A percentile compares a stretch with the other conserved stretches of the same genome.
These are phyloP conservation scores for Oryza brachyantha DNA, from an alignment of 176 grass and related monocot species.

Conservation along the genomic window DNA sequence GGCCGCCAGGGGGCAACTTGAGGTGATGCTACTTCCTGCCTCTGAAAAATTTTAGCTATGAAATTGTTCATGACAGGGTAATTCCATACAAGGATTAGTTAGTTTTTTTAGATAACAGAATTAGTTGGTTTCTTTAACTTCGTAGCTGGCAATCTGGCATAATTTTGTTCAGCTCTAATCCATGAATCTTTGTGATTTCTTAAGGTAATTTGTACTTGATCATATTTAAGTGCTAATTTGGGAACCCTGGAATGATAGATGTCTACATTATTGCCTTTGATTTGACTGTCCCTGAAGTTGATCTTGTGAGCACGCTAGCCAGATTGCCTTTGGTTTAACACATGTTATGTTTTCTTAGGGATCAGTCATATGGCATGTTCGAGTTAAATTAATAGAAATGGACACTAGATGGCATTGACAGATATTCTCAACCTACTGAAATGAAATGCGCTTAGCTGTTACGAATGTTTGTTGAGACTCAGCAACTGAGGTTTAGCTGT, in stretches of 20 bases:
- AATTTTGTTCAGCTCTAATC: not conserved
- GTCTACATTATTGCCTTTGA: not conserved
- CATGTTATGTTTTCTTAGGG: not conserved
- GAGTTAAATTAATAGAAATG: slow-evolving; percentile 15
- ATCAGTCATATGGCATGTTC: not conserved
- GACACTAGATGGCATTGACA: not conserved
- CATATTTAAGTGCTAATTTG: not conserved
- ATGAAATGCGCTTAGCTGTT: not conserved
- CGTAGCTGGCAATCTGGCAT: not conserved
- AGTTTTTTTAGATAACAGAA: too few species aligned
- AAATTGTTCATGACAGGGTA: not conserved
- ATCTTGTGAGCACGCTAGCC: slow-evolving; percentile 25
- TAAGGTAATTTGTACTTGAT: not conserved
- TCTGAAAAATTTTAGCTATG: not conserved
- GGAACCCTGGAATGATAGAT: not conserved
- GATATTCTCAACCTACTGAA: not conserved
- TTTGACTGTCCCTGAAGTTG: slow-evolving; percentile 16
- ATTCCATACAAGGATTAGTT: not conserved
- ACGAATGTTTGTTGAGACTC: not conserved
- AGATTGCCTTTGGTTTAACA: not conserved
- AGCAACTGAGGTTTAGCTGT: not conserved
- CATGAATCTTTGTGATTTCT: not conserved
- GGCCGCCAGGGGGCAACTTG: slow-evolving; percentile 56
- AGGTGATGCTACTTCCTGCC: slow-evolving; percentile 41
- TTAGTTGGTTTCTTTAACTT: too few species aligned